Percentiles rank a stretch among this genome's conserved stretches.
These are phyloP conservation scores for Acephala macrosclerotiorum DNA, from an alignment of 2,329 filamentous ascomycete species.

Conservation along the genomic window DNA sequence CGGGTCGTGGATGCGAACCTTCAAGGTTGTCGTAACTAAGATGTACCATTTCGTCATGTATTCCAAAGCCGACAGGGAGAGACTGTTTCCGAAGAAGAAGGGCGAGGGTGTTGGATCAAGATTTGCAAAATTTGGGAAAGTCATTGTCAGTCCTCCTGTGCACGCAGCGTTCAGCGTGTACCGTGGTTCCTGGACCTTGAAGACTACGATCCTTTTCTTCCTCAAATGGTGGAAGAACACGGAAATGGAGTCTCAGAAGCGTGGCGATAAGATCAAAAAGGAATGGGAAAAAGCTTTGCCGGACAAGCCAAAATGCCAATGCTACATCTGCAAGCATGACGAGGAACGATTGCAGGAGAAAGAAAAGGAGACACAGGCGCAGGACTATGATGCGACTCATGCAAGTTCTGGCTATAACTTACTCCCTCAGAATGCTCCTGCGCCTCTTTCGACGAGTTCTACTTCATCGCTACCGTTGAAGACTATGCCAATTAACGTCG, in stretches of 20 bases:
- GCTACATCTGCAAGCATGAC: constrained; percentile 10
- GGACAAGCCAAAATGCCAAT: constrained; percentile 1
- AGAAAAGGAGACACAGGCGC: not conserved
- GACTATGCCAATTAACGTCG: not conserved
- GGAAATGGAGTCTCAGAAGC: constrained; percentile 3
- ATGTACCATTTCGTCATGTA: not conserved
- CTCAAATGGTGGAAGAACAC: constrained; percentile 10
- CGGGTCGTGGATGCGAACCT: constrained; percentile 13
- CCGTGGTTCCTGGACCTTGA: constrained; percentile 8
- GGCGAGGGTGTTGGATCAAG: not conserved
- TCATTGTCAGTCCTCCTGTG: not conserved
- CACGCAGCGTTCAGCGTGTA: constrained; percentile 1
- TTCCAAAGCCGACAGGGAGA: constrained; percentile 8
- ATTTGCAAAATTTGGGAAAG: not conserved
- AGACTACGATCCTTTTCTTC: constrained; percentile 10
- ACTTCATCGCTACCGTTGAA: not conserved
- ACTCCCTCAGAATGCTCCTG: not conserved
- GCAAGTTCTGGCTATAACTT: not conserved
- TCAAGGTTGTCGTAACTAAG: not conserved
- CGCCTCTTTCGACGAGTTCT: not conserved
- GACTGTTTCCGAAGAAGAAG: not conserved
- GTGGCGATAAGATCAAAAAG: not conserved
- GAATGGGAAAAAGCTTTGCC: not conserved
- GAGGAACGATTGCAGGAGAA: not conserved
- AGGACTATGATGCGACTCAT: not conserved